phyloP scores from a whole-genome alignment of 2,329 filamentous ascomycete species.

The Neocucurbitaria cava region DNA sequence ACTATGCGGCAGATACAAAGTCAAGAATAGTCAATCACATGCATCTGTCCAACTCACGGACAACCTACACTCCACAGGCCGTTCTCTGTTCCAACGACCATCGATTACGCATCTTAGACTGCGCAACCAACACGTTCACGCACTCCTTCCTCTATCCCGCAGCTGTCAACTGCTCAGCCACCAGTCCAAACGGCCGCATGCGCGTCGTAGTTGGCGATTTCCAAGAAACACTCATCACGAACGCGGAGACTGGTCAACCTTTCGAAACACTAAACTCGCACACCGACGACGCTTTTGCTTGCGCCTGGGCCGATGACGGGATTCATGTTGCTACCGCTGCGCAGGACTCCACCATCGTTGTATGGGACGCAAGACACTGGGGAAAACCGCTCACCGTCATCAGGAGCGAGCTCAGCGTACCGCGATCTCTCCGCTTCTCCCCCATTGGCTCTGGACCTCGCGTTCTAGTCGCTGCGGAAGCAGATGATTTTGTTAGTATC shows the following conservation, averaged over 20 bases:
- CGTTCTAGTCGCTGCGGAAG: constrained; percentile 75
- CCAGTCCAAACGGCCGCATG: constrained; percentile 74
- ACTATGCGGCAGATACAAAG: constrained; percentile 55
- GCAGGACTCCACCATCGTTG: constrained; percentile 74
- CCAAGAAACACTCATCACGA: constrained; percentile 69
- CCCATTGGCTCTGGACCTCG: constrained; percentile 71
- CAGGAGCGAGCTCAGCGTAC: constrained; percentile 70
- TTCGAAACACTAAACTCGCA: constrained; percentile 68
- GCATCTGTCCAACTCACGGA: constrained; percentile 59
- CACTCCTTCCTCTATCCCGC: constrained; percentile 63
- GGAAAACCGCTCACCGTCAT: constrained; percentile 62
- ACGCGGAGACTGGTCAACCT: constrained; percentile 70
- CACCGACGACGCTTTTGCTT: constrained; percentile 75
- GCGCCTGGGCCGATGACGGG: constrained; percentile 80
- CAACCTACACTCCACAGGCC: constrained; percentile 56
- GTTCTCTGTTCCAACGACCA: constrained; percentile 66
- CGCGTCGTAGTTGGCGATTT: constrained; percentile 77
- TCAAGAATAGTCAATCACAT: constrained; percentile 67
- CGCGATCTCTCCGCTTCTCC: constrained; percentile 74
- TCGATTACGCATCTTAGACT: constrained; percentile 62
- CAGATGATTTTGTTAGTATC: constrained; percentile 75
- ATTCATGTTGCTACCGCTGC: constrained; percentile 78
- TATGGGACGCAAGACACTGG: constrained; percentile 80
- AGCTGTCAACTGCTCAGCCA: constrained; percentile 75
- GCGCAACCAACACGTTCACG: constrained; percentile 64